phyloP scores from a whole-genome alignment of 768 basidiomycete species.

The Chalciporus pseudorubinellus region DNA sequence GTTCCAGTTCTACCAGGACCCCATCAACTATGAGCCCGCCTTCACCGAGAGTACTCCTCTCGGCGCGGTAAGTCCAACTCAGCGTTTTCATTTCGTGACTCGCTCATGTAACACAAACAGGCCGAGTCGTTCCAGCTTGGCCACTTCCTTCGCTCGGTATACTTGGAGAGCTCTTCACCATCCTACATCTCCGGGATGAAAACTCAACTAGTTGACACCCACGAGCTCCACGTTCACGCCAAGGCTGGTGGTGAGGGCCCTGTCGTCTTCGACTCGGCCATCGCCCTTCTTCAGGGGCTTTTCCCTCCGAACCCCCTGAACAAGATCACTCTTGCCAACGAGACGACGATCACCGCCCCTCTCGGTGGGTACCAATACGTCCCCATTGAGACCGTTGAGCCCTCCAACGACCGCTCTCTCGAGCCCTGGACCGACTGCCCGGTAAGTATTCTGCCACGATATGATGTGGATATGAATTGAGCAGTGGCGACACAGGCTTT shows the following conservation, averaged over 20 bases:
- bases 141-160: conserved; percentile 56
- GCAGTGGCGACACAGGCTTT: conserved; percentile 48
- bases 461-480: conserved; percentile 6
- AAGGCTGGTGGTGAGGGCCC: conserved; percentile 83
- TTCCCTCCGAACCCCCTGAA: conserved; percentile 78
- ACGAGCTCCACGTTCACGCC: conserved; percentile 70
- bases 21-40: conserved; percentile 58
- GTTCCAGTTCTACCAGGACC: conserved; percentile 66
- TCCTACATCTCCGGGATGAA: conserved; percentile 68
- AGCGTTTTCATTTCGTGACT: background rate
- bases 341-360: conserved; percentile 65
- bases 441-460: conserved; percentile 31
- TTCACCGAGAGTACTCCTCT: conserved; percentile 73
- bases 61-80: conserved; percentile 52
- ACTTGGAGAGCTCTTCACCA: conserved; percentile 63
- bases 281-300: conserved; percentile 80
- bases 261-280: conserved; percentile 85
- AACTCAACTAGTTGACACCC: conserved; percentile 67
- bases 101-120: conserved; percentile 34
- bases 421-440: conserved; percentile 76
- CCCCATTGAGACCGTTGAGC: conserved; percentile 86
- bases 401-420: conserved; percentile 75
- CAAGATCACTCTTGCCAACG: conserved; percentile 77
- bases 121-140: conserved; percentile 69
- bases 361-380: conserved; percentile 86